Percentiles rank a stretch among this genome's conserved stretches.
Evolutionary conservation across 2,329 filamentous ascomycete species (phyloP).

Genomic region (Trichoderma semiorbis): DNA sequence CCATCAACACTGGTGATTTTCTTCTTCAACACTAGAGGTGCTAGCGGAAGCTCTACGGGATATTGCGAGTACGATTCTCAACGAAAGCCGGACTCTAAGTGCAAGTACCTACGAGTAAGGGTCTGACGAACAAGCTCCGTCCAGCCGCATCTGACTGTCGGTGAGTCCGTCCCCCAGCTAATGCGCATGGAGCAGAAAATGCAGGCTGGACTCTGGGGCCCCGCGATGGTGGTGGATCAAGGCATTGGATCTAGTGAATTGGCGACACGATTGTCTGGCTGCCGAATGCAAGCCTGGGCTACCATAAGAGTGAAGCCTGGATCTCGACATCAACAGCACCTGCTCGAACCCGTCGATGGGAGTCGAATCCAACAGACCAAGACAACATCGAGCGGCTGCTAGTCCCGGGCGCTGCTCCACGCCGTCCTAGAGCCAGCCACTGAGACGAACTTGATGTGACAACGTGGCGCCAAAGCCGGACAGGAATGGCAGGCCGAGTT

Average conservation of each 20-base stretch:
- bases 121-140: not conserved
- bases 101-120: too few relatives aligned
- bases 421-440: slow-evolving; percentile 20
- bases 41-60: not conserved
- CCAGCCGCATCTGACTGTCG: slow-evolving; percentile 37
- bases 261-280: not conserved
- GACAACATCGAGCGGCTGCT: not conserved
- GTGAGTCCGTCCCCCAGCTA: slow-evolving; percentile 29
- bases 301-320: not conserved
- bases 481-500: slow-evolving; percentile 26
- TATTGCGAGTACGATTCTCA: not conserved
- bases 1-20: not conserved
- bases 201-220: slow-evolving; percentile 27
- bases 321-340: slow-evolving; percentile 1
- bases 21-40: not conserved
- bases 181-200: slow-evolving; percentile 1
- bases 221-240: slow-evolving; percentile 25
- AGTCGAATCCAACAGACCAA: not conserved
- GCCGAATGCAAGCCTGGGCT: not conserved
- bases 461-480: slow-evolving; percentile 28
- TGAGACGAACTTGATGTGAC: slow-evolving; percentile 28
- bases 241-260: slow-evolving; percentile 3
- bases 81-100: not conserved
- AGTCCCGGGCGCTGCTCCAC: not conserved
- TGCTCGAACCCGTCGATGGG: not conserved